Evolutionary conservation across 164 flowering plant genomes (phyloP).

Genomic region (Chloranthus sessilifolius): DNA sequence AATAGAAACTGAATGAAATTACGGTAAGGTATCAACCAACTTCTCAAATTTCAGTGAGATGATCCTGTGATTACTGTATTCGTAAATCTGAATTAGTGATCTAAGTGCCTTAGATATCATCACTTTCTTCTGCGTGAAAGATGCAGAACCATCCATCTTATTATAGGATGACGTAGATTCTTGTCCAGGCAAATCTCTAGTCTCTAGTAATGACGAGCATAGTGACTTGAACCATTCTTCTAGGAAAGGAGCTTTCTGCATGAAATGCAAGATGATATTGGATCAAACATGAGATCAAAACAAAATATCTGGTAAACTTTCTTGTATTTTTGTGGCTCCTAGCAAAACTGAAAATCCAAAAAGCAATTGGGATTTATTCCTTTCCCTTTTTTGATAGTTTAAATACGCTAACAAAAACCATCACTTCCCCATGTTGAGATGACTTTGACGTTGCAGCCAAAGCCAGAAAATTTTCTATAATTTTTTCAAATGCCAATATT

Average conservation of each 20-base stretch:
- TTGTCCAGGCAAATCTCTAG: conserved; percentile 14
- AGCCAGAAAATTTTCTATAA: neutral
- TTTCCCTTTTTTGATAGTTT: neutral
- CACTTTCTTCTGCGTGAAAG: conserved; percentile 40
- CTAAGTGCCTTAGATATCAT: conserved; percentile 44
- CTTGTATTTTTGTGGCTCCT: neutral
- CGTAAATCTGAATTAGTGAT: conserved; percentile 51
- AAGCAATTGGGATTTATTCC: neutral
- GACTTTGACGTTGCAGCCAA: too few relatives aligned
- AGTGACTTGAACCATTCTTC: conserved; percentile 67
- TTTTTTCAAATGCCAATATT: too few relatives aligned
- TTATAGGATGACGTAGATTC: conserved; percentile 20
- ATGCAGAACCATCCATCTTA: conserved; percentile 13
- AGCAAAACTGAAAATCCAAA: neutral
- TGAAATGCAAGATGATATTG: neutral
- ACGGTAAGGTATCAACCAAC: conserved; percentile 24
- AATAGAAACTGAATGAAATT: neutral
- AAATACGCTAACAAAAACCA: neutral
- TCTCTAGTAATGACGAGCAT: conserved; percentile 37
- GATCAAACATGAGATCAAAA: neutral
- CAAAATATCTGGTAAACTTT: too few relatives aligned
- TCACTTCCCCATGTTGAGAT: neutral
- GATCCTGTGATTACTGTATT: conserved; percentile 26
- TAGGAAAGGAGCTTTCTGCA: conserved; percentile 63
- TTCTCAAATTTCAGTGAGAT: conserved; percentile 45